phyloP scores from a whole-genome alignment of 176 grass and related monocot species.

The Aegilops tauschii region DNA sequence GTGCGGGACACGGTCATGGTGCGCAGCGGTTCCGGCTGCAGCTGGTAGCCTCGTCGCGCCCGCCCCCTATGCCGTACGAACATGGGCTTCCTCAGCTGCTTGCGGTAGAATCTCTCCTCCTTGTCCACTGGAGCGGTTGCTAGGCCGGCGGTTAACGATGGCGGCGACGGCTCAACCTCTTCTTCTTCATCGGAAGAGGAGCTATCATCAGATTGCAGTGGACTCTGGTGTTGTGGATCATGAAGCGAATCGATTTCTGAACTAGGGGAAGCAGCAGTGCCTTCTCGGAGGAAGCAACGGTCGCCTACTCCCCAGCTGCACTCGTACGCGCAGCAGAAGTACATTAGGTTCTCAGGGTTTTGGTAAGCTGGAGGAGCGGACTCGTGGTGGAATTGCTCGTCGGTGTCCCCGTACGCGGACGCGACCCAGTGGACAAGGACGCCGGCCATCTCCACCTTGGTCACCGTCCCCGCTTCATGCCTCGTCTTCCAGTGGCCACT shows the following conservation, averaged over 20 bases:
- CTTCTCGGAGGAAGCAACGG: background rate
- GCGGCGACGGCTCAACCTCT: background rate
- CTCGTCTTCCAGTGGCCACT: background rate
- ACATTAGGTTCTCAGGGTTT: background rate
- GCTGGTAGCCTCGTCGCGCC: no score
- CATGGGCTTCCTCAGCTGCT: no score
- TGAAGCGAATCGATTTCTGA: background rate
- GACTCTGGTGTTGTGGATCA: no score
- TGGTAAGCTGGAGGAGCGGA: background rate
- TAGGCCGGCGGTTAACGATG: no score
- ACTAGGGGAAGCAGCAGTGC: background rate
- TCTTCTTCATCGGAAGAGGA: background rate
- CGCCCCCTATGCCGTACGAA: no score
- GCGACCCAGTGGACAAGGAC: conserved; percentile 23
- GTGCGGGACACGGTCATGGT: background rate
- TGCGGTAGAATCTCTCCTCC: no score
- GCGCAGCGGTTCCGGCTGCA: background rate
- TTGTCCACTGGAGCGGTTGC: no score
- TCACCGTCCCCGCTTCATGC: background rate
- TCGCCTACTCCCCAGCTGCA: background rate
- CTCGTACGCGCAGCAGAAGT: background rate
- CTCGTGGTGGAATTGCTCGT: background rate
- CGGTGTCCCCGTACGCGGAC: background rate
- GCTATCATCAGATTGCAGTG: background rate
- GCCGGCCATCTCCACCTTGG: background rate